Conservation (phyloP, 768 basidiomycete genomes). For the Phaffia tasmanica region DNA sequence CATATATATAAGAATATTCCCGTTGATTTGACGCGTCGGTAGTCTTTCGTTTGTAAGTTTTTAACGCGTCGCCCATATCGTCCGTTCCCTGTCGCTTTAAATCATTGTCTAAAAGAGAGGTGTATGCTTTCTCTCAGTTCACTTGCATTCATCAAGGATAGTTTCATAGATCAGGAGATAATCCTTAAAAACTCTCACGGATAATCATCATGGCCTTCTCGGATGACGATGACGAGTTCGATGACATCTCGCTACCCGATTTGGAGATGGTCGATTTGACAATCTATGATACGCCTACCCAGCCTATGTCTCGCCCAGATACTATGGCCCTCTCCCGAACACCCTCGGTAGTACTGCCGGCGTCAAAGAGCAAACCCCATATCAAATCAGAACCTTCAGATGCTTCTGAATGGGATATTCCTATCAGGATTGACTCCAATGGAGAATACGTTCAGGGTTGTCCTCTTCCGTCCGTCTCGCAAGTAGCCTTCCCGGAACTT, state of each 20-base stretch:
- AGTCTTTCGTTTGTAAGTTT: no score
- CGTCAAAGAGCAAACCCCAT: background rate
- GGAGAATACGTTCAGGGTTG: conserved; percentile 1
- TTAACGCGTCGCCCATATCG: no score
- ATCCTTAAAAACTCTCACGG: no score
- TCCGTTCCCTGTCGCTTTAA: no score
- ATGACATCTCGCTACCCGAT: background rate
- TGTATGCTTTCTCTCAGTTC: no score
- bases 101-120: no score
- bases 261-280: conserved; percentile 3
- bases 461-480: background rate
- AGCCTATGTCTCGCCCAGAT: background rate
- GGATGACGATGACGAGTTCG: conserved; percentile 7
- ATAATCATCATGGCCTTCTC: no score
- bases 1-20: no score
- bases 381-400: background rate
- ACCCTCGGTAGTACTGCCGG: background rate
- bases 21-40: no score
- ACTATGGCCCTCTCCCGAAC: background rate
- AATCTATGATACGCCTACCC: background rate
- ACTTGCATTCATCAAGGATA: no score
- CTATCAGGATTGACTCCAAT: background rate
- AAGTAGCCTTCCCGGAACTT: background rate
- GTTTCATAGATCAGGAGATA: no score
- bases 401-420: conserved; percentile 1